Base-by-base conservation (phyloP, 148 eudicot species). In the Rhododendron molle region DNA sequence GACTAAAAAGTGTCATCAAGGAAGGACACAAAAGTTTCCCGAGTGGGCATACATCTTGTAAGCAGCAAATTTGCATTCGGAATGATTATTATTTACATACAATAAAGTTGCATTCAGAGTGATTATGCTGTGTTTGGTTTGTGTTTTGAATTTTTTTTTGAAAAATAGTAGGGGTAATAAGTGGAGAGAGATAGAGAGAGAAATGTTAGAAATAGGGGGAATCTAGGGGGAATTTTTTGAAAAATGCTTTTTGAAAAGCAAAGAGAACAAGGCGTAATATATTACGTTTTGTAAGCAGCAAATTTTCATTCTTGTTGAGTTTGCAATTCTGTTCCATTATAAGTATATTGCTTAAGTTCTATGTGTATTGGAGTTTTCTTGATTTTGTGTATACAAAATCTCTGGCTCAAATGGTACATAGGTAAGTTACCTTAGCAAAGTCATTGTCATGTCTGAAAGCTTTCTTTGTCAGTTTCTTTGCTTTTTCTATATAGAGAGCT, bases 1-100 rank as follows among this genome's bases (percentile, higher is more conserved):
- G 99, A 62, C 28, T 86, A 38, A 87, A 90, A 30, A 87, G 91
- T 80, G 95, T 89, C 28, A 93, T 97, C 85, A 94, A 89, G 90
- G 99, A 97, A 92, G 98, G 98, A 23, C 93, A 93, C 86, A 97
- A 97, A 90, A 97, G 99, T 88, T 97, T 97, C 84, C 99, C 99
- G 5, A 97, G 99, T 82, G 98, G 99, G 50, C 99, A 97, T 87
- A 89, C 96, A 67, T 95, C 99, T 87, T 93, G 98, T 97, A 92
- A 95, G 96, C 76, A 54, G 46, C 50, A 67, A 40, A 28, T 58
- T 62, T 82, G 11, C 83, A 73, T 67, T 71, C 0, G 0, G 38
- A 16, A 73, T 20, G 21, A 0, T 80, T 36, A 74, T 60, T 73
- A 13, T 86, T 5, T 32, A 14, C 49, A 34, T 84, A 52, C 56